phyloP scores from a whole-genome alignment of 2,329 filamentous ascomycete genomes.

The Trichoderma polysporum region DNA sequence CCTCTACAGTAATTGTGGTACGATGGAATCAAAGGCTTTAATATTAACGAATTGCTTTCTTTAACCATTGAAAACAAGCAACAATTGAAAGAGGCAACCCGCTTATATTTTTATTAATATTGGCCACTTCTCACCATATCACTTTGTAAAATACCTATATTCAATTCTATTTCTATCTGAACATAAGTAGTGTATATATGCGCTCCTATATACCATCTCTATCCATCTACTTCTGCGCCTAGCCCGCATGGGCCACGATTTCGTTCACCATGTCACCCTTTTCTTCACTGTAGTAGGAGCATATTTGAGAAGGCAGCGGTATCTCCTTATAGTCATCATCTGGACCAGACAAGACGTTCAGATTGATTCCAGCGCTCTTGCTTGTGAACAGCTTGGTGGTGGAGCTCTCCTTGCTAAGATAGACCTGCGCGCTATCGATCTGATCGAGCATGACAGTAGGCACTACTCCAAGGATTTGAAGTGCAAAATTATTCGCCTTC shows the following conservation, averaged over 20 bases:
- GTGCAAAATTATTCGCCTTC: conserved; percentile 89
- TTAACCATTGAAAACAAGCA: not conserved
- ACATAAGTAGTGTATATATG: conserved; percentile 7
- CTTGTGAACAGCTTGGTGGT: conserved; percentile 82
- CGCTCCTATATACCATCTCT: conserved; percentile 9
- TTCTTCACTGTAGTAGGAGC: conserved; percentile 67
- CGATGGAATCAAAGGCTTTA: not conserved
- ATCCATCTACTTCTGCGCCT: conserved; percentile 28
- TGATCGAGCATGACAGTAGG: conserved; percentile 91
- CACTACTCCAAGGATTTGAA: conserved; percentile 84
- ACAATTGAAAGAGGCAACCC: too few relatives aligned
- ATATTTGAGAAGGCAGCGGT: conserved; percentile 85
- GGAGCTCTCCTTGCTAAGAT: conserved; percentile 77
- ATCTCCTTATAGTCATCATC: conserved; percentile 85
- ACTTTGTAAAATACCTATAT: conserved; percentile 17
- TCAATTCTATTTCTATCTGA: conserved; percentile 16
- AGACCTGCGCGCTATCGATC: conserved; percentile 85
- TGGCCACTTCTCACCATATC: not conserved
- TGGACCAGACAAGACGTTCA: conserved; percentile 71
- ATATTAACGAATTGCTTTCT: not conserved
- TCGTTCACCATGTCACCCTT: conserved; percentile 81
- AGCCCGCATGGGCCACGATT: conserved; percentile 94
- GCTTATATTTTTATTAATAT: too few relatives aligned
- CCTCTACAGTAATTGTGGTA: too few relatives aligned
- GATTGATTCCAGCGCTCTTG: conserved; percentile 84